Evolutionary conservation across 257 asterid species (phyloP).

Genomic region (Striga asiatica): DNA sequence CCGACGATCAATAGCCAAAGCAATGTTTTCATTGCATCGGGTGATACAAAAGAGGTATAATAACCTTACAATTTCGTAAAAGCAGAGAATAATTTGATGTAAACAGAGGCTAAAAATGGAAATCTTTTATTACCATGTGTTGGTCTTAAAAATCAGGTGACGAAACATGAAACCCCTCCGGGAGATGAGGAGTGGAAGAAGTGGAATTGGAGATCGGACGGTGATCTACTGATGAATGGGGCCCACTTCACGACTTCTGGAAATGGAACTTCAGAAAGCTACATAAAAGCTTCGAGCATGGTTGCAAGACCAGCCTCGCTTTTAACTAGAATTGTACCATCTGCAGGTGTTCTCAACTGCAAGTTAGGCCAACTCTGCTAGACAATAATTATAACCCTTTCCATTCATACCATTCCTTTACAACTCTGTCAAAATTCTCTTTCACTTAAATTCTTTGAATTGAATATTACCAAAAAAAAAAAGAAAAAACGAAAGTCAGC

Average conservation of each 20-base stretch:
- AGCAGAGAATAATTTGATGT: no score
- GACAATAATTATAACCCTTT: neutral
- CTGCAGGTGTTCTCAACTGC: constrained; percentile 54
- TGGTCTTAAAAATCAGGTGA: constrained; percentile 34
- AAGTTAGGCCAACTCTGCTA: constrained; percentile 37
- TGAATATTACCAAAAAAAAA: no score
- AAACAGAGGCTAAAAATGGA: neutral
- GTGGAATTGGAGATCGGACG: constrained; percentile 81
- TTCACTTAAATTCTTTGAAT: no score
- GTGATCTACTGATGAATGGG: constrained; percentile 50
- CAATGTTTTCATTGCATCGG: constrained; percentile 54
- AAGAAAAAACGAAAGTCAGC: no score
- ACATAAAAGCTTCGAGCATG: constrained; percentile 59
- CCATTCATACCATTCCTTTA: neutral
- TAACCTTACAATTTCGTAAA: no score
- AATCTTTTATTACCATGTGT: neutral
- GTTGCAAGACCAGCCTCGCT: constrained; percentile 65
- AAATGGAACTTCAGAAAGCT: constrained; percentile 32
- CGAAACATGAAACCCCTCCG: constrained; percentile 26
- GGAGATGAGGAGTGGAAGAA: constrained; percentile 38
- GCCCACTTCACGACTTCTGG: constrained; percentile 48
- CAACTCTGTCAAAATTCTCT: no score
- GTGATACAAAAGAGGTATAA: constrained; percentile 43
- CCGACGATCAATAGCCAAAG: constrained; percentile 79
- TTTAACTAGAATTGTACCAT: constrained; percentile 29